Percentiles rank a stretch among this genome's conserved stretches.
Evolutionary conservation across 2,329 filamentous ascomycete genomes (phyloP).

Genomic region (Elsinoe batatas): DNA sequence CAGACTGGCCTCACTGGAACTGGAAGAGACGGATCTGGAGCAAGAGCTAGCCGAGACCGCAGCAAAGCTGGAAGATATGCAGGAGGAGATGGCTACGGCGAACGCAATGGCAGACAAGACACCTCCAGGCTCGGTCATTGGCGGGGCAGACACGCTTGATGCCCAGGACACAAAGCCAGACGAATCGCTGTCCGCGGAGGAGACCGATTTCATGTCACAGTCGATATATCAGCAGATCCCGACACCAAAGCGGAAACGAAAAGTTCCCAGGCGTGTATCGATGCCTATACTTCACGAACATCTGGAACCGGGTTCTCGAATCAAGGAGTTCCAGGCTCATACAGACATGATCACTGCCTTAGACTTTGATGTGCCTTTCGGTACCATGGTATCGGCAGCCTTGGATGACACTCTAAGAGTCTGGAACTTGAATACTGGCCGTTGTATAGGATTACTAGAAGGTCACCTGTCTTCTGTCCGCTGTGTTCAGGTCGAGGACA

Average conservation of each 20-base stretch:
- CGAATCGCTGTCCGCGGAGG: constrained; percentile 33
- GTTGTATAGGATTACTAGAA: constrained; percentile 84
- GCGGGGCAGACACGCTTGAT: not conserved
- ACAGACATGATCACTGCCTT: constrained; percentile 78
- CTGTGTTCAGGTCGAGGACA: constrained; percentile 87
- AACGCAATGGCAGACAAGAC: constrained; percentile 36
- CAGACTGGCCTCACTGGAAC: constrained; percentile 72
- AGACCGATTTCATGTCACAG: constrained; percentile 82
- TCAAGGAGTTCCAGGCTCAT: constrained; percentile 82
- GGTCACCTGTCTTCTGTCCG: constrained; percentile 92
- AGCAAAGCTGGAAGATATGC: constrained; percentile 52
- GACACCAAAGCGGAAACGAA: constrained; percentile 44
- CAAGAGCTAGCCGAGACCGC: constrained; percentile 62
- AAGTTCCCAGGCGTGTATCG: constrained; percentile 59
- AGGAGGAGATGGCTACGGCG: constrained; percentile 47
- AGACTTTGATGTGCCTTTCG: constrained; percentile 96
- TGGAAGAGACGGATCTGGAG: constrained; percentile 82
- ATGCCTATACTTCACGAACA: constrained; percentile 96
- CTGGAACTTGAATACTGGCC: constrained; percentile 90
- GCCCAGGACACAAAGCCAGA: constrained; percentile 19
- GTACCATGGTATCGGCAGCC: constrained; percentile 83
- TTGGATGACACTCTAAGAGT: constrained; percentile 90
- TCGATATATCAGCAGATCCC: constrained; percentile 94
- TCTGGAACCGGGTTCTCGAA: constrained; percentile 77
- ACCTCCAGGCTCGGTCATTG: constrained; percentile 18